These are phyloP conservation scores for Alnus glutinosa DNA, from an alignment of 306 rosid genomes.

Conservation along the genomic window DNA sequence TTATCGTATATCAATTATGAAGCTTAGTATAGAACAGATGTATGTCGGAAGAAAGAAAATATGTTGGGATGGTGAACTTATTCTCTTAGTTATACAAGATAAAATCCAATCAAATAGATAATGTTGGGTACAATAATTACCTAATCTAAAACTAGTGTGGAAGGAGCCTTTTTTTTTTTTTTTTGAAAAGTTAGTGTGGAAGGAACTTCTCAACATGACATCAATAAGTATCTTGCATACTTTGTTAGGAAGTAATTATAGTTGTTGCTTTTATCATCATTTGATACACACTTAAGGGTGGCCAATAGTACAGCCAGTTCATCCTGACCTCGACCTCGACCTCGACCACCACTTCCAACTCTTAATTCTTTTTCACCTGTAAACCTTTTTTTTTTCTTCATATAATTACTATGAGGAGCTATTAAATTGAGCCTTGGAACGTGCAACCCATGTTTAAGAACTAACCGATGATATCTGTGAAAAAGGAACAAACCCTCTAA, in stretches of 20 bases:
- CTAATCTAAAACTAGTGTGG: neutral
- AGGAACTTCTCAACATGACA: neutral
- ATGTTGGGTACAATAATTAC: neutral
- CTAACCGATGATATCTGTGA: constrained; percentile 92
- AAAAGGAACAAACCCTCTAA: constrained; percentile 94
- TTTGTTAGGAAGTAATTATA: neutral
- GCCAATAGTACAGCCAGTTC: neutral
- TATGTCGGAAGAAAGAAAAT: neutral
- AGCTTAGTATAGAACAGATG: neutral
- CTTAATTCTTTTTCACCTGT: neutral
- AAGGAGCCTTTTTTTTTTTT: neutral
- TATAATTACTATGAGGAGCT: neutral
- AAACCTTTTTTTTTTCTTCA: neutral
- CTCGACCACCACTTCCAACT: neutral
- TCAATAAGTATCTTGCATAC: neutral
- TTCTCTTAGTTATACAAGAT: neutral
- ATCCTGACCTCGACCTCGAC: neutral
- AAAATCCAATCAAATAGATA: neutral
- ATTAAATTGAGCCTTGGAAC: constrained; percentile 7
- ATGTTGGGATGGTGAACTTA: neutral
- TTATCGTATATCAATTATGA: neutral
- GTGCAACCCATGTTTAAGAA: constrained; percentile 27
- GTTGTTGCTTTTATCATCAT: neutral
- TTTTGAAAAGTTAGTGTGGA: neutral
- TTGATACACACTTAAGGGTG: neutral